These are phyloP conservation scores for Chiua virens DNA, from an alignment of 768 basidiomycete genomes.

Conservation along the genomic window DNA sequence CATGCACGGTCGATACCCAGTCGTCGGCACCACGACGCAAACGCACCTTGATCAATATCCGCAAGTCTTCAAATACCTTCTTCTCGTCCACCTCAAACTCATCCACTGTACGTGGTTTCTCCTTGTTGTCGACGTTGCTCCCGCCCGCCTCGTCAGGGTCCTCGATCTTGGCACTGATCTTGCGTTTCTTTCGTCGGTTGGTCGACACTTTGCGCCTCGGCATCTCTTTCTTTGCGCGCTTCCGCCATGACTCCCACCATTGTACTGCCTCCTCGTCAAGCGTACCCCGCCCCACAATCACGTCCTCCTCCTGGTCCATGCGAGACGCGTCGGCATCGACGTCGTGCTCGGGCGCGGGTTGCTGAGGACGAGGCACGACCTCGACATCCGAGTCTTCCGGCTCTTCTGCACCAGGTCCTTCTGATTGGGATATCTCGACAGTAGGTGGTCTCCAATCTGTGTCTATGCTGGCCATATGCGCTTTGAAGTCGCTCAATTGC, in stretches of 20 bases:
- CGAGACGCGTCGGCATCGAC: conserved; percentile 28
- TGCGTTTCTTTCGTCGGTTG: conserved; percentile 44
- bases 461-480: conserved; percentile 60
- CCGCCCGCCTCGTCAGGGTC: conserved; percentile 23
- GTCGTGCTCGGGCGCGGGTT: conserved; percentile 13
- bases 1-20: conserved; percentile 1
- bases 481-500: conserved; percentile 78
- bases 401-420: conserved; percentile 26
- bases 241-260: conserved; percentile 79
- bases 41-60: conserved; percentile 88
- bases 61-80: conserved; percentile 77
- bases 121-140: conserved; percentile 31
- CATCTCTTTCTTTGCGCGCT: conserved; percentile 39
- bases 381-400: conserved; percentile 31
- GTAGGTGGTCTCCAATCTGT: conserved; percentile 34
- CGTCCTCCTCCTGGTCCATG: conserved; percentile 25
- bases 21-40: neutral
- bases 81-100: conserved; percentile 67
- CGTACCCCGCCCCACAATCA: conserved; percentile 35
- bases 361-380: conserved; percentile 14
- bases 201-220: conserved; percentile 26
- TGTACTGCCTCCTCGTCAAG: conserved; percentile 48
- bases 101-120: conserved; percentile 53
- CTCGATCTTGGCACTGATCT: conserved; percentile 33
- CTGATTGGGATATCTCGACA: conserved; percentile 23